Percentiles rank a stretch among this genome's conserved stretches.
Conservation (phyloP, 140 eudicot species). For the Oenanthe javanica region DNA sequence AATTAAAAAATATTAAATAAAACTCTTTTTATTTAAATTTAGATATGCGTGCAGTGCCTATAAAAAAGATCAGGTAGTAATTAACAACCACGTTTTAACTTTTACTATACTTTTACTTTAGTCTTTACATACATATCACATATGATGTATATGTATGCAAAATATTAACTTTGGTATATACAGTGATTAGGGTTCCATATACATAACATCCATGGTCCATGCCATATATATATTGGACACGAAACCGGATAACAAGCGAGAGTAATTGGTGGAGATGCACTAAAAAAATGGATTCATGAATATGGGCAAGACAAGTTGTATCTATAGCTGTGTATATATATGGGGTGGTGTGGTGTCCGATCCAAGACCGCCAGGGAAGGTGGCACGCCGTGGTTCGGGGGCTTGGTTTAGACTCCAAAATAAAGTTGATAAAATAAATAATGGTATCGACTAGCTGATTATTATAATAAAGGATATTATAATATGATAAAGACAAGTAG, state of each 20-base stretch:
- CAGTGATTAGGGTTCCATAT: no score
- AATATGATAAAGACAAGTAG: background rate
- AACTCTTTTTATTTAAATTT: no score
- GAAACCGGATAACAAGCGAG: conserved; percentile 8
- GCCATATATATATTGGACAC: background rate
- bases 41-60: no score
- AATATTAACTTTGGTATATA: background rate
- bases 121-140: background rate
- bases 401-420: background rate
- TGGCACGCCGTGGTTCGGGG: conserved; percentile 8
- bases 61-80: no score
- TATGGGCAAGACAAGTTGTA: background rate
- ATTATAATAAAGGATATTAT: no score
- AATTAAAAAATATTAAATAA: no score
- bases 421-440: background rate
- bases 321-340: no score
- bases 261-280: conserved; percentile 6
- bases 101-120: background rate
- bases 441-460: no score
- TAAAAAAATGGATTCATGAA: background rate
- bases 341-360: conserved; percentile 1
- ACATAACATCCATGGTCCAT: no score
- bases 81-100: background rate
- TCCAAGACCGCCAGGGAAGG: conserved; percentile 4
- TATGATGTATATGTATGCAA: background rate